Percentiles rank a stretch among this genome's conserved stretches.
phyloP scores from a whole-genome alignment of 2,329 filamentous ascomycete genomes.

The Phaeosphaeriaceae sp. region DNA sequence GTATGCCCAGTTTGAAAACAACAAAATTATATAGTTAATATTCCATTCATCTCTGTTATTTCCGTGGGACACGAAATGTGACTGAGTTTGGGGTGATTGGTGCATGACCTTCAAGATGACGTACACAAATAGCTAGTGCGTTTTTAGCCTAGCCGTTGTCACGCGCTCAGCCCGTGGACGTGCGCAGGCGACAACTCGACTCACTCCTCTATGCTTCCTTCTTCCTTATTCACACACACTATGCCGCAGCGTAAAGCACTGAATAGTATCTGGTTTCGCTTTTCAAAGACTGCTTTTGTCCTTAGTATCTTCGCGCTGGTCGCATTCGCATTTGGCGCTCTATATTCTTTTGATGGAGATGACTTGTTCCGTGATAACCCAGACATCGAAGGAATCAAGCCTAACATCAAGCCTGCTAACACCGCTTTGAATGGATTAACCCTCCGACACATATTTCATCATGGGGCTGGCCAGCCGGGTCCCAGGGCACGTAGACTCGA shows the following conservation, averaged over 20 bases:
- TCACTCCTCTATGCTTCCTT: slow-evolving; percentile 12
- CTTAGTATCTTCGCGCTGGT: slow-evolving; percentile 29
- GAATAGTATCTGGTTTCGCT: slow-evolving; percentile 18
- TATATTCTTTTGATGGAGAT: slow-evolving; percentile 18
- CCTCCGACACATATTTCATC: slow-evolving; percentile 43
- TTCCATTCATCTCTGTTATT: too few relatives aligned
- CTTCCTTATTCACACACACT: slow-evolving; percentile 18
- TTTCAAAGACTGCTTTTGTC: slow-evolving; percentile 19
- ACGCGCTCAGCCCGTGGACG: slow-evolving; percentile 16
- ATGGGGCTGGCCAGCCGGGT: slow-evolving; percentile 43
- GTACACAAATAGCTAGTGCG: not conserved
- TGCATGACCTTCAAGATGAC: not conserved
- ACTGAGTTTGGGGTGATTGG: too few relatives aligned
- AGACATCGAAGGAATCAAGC: slow-evolving; percentile 10
- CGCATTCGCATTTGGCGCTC: slow-evolving; percentile 23
- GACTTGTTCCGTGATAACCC: slow-evolving; percentile 11
- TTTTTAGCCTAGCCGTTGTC: slow-evolving; percentile 10
- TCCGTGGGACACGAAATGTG: too few relatives aligned
- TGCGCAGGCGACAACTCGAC: slow-evolving; percentile 27
- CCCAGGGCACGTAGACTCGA: slow-evolving; percentile 43
- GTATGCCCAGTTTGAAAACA: too few relatives aligned
- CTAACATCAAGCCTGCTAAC: slow-evolving; percentile 1
- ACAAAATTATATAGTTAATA: too few relatives aligned
- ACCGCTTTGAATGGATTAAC: slow-evolving; percentile 20
- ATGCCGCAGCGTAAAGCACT: slow-evolving; percentile 22